phyloP scores from a whole-genome alignment of 116 monocot genomes.

The Dioscorea cayenensis region DNA sequence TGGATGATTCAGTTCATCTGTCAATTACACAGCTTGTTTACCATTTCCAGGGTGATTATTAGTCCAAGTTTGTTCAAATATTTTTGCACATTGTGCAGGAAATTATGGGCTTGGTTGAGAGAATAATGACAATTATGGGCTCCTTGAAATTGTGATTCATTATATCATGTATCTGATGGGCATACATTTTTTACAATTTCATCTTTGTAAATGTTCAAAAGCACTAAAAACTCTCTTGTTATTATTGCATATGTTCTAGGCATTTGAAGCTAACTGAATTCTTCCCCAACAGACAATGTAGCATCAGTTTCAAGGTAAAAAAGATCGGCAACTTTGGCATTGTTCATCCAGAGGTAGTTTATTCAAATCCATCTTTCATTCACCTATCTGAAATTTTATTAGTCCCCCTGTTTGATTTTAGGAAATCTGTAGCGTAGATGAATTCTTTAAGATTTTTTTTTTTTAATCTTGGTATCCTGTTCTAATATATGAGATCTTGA shows the following conservation, averaged over 20 bases:
- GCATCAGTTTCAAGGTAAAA: constrained; percentile 31
- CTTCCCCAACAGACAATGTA: constrained; percentile 50
- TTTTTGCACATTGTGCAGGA: constrained; percentile 29
- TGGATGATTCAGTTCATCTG: too few species aligned
- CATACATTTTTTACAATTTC: background rate
- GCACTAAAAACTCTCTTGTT: constrained; percentile 4
- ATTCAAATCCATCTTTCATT: background rate
- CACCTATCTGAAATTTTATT: background rate
- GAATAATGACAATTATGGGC: constrained; percentile 44
- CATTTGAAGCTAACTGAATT: constrained; percentile 43
- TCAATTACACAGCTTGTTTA: too few species aligned
- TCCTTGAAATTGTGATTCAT: background rate
- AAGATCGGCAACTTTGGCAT: constrained; percentile 48
- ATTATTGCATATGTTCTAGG: constrained; percentile 2
- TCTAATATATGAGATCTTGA: too few species aligned
- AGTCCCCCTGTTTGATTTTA: background rate
- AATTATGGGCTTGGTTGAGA: constrained; percentile 52
- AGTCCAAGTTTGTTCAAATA: background rate
- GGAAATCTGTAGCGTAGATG: too few species aligned
- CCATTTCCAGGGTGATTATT: background rate
- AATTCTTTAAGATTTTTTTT: too few species aligned
- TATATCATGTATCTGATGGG: too few species aligned
- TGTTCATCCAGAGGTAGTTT: constrained; percentile 64
- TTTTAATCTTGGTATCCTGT: too few species aligned
- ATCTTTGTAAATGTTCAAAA: background rate